Base-by-base conservation (phyloP, 2,329 filamentous ascomycete genomes). In the Truncatella angustata region DNA sequence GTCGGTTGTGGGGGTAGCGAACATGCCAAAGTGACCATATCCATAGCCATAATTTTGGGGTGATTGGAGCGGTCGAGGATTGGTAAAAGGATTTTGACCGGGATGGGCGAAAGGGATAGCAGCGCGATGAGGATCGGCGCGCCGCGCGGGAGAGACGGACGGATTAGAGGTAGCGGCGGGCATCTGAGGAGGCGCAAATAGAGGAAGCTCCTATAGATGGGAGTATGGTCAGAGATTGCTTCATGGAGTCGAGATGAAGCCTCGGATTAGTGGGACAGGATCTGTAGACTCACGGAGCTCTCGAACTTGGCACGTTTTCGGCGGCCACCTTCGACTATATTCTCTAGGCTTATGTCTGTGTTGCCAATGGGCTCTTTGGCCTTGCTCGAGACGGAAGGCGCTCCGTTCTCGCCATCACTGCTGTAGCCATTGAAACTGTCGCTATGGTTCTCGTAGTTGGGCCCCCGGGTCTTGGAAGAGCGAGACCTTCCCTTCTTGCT, bases 301-400 rank as follows among this genome's bases (percentile, higher is more conserved):
- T 97, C 93, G 74, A 88, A 88, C 73, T 96, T 97, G 63, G 93
- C 90, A 66, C 91, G 85, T 78, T 97, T 97, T 67, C 94, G 87
- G 71, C 94, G 87, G 60, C 93, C 92, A 66, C 95, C 94, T 73
- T 97, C 93, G 56, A 99, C 89, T 70, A 99, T 97, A 69, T 99
- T 99, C 62, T 97, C 92, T 61, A 97, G 84, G 69, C 93, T 97
- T 66, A 99, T 99, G 62, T 99, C 94, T 14, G 94, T 96, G 68
- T 91, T 97, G 45, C 90, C 91, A 63, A 96, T 84, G 58, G 91
- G 88, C 64, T 97, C 92, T 70, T 90, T 91, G 62, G 81, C 83
- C 69, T 88, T 88, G 63, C 88, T 86, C 54, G 87, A 87, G 59
- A 88, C 80, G 51, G 90, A 92, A 59, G 84, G 87, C 56, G 88